These are phyloP conservation scores for Rhynchosporium agropyri DNA, from an alignment of 2,329 filamentous ascomycete species.

Conservation along the genomic window DNA sequence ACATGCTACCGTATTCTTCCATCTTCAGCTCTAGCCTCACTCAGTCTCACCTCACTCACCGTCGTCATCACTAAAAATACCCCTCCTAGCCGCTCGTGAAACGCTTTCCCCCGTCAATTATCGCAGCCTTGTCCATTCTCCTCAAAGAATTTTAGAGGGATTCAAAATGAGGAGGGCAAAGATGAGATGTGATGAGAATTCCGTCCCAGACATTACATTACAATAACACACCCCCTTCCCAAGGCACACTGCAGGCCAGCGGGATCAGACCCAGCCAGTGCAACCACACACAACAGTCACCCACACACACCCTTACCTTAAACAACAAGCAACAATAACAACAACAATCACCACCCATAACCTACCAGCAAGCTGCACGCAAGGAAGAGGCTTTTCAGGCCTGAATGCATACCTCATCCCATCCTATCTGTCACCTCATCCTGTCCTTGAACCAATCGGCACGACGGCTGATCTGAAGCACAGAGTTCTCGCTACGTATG, in stretches of 20 bases:
- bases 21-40: slow-evolving; percentile 7
- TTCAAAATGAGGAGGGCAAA: not conserved
- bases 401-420: slow-evolving; percentile 11
- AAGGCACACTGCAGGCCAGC: slow-evolving; percentile 7
- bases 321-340: not conserved
- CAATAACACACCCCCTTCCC: slow-evolving; percentile 11
- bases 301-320: not conserved
- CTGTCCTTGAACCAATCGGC: slow-evolving; percentile 21
- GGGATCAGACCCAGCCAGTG: slow-evolving; percentile 6
- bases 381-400: slow-evolving; percentile 18
- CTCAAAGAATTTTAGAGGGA: not conserved
- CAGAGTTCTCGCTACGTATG: not conserved
- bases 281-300: slow-evolving; percentile 2
- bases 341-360: no score
- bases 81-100: slow-evolving; percentile 17
- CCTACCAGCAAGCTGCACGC: no score
- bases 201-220: not conserved
- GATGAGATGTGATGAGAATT: slow-evolving; percentile 5
- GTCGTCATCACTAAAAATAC: slow-evolving; percentile 1
- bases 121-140: not conserved
- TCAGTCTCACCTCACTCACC: not conserved
- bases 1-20: slow-evolving; percentile 6
- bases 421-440: not conserved
- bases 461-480: slow-evolving; percentile 1
- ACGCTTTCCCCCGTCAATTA: not conserved